These are phyloP conservation scores for Coprinellus micaceus DNA, from an alignment of 768 basidiomycete genomes.

Conservation along the genomic window DNA sequence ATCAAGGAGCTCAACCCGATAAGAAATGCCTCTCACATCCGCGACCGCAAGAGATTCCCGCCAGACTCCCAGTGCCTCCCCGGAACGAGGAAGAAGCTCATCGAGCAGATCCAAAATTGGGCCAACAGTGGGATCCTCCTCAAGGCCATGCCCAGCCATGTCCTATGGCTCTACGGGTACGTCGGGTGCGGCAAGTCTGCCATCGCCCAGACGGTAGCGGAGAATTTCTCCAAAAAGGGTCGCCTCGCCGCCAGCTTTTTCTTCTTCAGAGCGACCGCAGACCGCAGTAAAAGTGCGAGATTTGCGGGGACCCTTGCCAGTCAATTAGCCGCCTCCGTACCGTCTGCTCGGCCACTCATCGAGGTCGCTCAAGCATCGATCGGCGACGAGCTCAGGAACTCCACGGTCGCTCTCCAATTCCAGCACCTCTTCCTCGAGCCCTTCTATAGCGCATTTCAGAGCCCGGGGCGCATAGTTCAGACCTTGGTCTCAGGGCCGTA, in stretches of 20 bases:
- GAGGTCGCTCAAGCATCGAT: background rate
- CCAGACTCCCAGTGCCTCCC: background rate
- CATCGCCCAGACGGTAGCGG: constrained; percentile 14
- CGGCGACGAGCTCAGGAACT: background rate
- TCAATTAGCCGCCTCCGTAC: background rate
- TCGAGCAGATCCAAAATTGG: background rate
- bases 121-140: background rate
- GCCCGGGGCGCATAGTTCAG: background rate
- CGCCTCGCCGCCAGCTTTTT: constrained; percentile 14
- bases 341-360: background rate
- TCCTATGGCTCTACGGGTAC: constrained; percentile 18
- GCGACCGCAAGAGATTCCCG: background rate
- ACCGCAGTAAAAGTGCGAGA: background rate
- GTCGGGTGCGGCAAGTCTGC: constrained; percentile 21
- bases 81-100: background rate
- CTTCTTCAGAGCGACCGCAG: constrained; percentile 7
- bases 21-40: background rate
- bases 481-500: background rate
- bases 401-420: background rate
- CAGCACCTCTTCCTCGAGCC: background rate
- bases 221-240: background rate
- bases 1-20: background rate
- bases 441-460: background rate
- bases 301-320: constrained; percentile 12
- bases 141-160: background rate